phyloP scores from a whole-genome alignment of 345 rosid species.

The Murraya paniculata region DNA sequence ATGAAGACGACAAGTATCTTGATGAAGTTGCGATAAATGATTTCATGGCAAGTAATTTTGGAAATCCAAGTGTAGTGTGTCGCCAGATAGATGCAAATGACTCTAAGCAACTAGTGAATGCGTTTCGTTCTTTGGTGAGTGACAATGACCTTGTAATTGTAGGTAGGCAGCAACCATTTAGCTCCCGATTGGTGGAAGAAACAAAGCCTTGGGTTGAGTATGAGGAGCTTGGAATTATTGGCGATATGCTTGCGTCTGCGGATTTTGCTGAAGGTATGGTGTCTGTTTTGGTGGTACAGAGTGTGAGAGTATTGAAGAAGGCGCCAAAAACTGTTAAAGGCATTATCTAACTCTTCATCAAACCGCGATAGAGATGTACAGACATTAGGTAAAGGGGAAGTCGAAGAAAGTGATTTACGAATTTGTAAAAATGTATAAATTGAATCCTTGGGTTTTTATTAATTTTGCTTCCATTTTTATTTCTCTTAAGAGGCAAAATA shows the following conservation, averaged over 20 bases:
- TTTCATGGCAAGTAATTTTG: slow-evolving; percentile 8
- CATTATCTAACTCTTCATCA: too few species aligned
- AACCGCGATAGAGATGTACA: too few species aligned
- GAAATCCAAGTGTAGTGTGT: not conserved
- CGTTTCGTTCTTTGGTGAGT: slow-evolving; percentile 5
- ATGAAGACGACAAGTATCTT: not conserved
- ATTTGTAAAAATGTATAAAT: too few species aligned
- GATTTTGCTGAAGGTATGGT: slow-evolving; percentile 19
- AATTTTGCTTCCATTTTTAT: too few species aligned
- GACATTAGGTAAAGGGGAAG: too few species aligned
- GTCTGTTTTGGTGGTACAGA: slow-evolving; percentile 34
- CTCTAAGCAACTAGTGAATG: slow-evolving; percentile 13
- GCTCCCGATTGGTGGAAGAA: slow-evolving; percentile 10
- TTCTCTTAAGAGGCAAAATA: too few species aligned
- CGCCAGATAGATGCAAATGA: not conserved
- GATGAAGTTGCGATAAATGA: slow-evolving; percentile 18
- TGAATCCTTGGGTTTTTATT: too few species aligned
- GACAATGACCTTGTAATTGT: slow-evolving; percentile 29
- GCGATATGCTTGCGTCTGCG: slow-evolving; percentile 32
- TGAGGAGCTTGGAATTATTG: slow-evolving; percentile 37
- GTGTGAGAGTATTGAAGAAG: not conserved
- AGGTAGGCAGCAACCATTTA: slow-evolving; percentile 11
- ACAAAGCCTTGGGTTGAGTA: slow-evolving; percentile 27
- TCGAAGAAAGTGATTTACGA: too few species aligned
- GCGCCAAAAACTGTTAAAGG: too few species aligned